Conservation (phyloP, 306 rosid genomes). For the Cucurbita maxima region DNA sequence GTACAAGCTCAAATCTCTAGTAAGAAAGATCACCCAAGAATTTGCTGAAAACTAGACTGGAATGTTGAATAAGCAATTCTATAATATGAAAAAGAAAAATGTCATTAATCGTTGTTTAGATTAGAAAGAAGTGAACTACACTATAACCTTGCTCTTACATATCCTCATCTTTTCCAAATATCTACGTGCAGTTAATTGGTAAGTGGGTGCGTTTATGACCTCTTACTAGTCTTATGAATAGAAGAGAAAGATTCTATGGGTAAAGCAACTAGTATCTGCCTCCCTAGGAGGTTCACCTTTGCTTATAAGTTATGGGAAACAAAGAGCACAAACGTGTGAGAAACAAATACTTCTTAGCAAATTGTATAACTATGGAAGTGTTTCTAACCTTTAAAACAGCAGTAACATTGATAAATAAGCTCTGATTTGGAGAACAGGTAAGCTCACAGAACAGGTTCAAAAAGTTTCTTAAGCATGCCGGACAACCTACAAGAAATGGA, state of each 20-base stretch:
- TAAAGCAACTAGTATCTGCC: background rate
- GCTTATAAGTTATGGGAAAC: background rate
- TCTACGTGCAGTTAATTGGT: background rate
- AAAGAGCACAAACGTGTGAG: background rate
- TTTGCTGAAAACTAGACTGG: background rate
- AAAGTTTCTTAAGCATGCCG: slow-evolving; percentile 95
- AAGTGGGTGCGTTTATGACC: background rate
- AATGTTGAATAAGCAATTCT: background rate
- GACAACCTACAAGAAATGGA: slow-evolving; percentile 96
- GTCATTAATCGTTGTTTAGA: background rate
- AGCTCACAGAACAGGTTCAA: slow-evolving; percentile 95
- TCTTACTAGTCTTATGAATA: background rate
- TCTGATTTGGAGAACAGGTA: slow-evolving; percentile 92
- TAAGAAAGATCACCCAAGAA: background rate
- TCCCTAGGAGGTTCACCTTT: background rate
- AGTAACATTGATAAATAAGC: slow-evolving; percentile 90
- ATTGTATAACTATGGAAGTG: background rate
- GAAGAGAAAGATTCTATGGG: background rate
- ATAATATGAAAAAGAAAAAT: background rate
- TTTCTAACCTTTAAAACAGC: slow-evolving; percentile 49
- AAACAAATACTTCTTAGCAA: background rate
- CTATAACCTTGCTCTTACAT: background rate
- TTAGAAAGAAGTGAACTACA: background rate
- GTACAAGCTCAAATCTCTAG: background rate
- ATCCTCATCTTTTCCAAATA: background rate